Base-by-base conservation (phyloP, 176 grass and related monocot species). In the Rhipidocladum racemiflorum region DNA sequence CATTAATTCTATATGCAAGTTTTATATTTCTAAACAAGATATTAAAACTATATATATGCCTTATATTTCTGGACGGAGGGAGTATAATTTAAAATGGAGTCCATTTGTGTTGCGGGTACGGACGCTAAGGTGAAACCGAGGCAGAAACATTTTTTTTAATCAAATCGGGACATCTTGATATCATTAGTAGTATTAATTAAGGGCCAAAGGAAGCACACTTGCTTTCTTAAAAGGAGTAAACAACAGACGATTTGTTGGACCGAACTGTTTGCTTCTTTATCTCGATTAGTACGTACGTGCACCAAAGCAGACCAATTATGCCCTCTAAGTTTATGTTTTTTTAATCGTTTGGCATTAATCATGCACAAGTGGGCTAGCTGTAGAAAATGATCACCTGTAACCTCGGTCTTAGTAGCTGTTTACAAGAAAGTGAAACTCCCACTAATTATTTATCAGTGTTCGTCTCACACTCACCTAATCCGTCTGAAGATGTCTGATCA, bases 211-310 rank as follows among this genome's bases (percentile, higher is more conserved):
- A 77, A 81, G 63, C 56, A 81, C 68, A 79, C 80, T 73, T 23
- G 67, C 49, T 48, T 79, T 77, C 68, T 75, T 74, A 76, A 84
- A 84, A 85, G 42, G 70, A 80, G 82, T 75, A 81, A 76, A 74
- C 5, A 71, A 72, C 8, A 65, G 64, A 48, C 57, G 39, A 77
- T 85, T 18, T 65, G 65, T 39, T 85, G 78, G 88, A 86, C 88
- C 64, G 51, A 81, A 85, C 2, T 35, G 44, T 28, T 34, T 64
- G 27, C 32, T 76, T 50, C 27, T 70, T 68, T 50, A 84, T 72
- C 56, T 50, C 68, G 62, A 70, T 38, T 54, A 70, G 54, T 42
- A 54, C 64, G 27, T 81, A 2, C 2, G 32, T 34, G 77, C 83
- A 64, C 44, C 44, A 51, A 38, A 38, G 43, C 25, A 36, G 42